A percentile compares a stretch with the other conserved stretches of the same genome.
Conservation (phyloP, 768 basidiomycete species). For the Naganishia randhawae region DNA sequence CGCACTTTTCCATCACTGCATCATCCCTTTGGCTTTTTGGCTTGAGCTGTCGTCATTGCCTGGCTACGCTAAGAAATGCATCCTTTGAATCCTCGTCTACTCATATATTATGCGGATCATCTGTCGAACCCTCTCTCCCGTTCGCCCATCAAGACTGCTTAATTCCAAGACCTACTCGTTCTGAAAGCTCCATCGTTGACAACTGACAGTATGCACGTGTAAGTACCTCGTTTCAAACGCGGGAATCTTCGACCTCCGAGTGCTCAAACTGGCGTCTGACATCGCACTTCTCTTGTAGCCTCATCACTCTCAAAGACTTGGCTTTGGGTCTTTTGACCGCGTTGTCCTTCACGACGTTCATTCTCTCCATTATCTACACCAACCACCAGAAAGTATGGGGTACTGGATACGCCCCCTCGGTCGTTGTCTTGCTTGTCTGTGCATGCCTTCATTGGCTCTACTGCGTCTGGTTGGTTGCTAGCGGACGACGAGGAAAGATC, state of each 20-base stretch:
- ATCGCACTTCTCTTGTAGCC: background rate
- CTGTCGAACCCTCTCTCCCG: background rate
- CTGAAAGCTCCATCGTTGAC: background rate
- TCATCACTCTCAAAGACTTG: slow-evolving; percentile 26
- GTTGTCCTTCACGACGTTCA: slow-evolving; percentile 26
- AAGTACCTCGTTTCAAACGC: no score
- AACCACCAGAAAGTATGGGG: slow-evolving; percentile 24
- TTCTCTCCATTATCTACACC: slow-evolving; percentile 32
- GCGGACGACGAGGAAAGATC: slow-evolving; percentile 17
- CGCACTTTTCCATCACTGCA: background rate
- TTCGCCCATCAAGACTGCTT: background rate
- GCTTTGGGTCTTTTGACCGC: slow-evolving; percentile 25
- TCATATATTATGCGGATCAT: background rate
- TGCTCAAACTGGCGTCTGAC: background rate
- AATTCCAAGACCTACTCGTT: background rate
- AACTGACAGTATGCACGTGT: background rate
- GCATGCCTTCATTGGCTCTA: slow-evolving; percentile 26
- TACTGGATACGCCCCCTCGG: slow-evolving; percentile 11
- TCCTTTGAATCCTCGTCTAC: background rate
- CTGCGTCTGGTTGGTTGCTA: slow-evolving; percentile 25
- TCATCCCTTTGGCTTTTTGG: no score
- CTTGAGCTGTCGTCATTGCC: background rate
- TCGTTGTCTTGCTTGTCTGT: slow-evolving; percentile 26
- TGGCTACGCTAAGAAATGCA: background rate
- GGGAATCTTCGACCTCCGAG: no score